Evolutionary conservation across 192 early-diverging fungal species (phyloP), one percentile per base, ranked within the genome.

Genomic region (Phycomyces blakesleeanus): DNA sequence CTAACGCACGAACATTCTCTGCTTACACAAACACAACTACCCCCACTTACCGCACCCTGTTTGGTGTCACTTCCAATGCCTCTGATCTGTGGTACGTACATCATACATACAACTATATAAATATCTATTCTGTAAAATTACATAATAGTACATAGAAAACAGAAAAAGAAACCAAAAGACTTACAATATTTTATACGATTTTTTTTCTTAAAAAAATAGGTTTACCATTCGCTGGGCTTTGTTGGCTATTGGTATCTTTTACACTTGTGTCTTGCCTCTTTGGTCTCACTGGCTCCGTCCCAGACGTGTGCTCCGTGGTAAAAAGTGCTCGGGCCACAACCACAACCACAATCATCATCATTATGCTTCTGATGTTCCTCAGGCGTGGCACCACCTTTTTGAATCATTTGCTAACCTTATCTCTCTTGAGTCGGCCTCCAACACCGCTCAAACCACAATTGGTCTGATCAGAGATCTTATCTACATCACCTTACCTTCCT

Each of bases 281-380:
- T 27, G 49, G 10, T 24, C 38, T 14, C 49, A 34, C 7, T 61
- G 58, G 58, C 58, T 61, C 38, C 59, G 34, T 39, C 59, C 59
- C 27, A 25, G 59, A 8, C 26, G 47, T 34, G 34, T 61, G 18
- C 34, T 15, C 18, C 21, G 47, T 15, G 27, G 8, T 44, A 61
- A 51, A 7, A 61, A 49, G 38, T 61, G 59, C 25, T 16, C 51
- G 16, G 47, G 51, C 27, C 59, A 60, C 29, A n/a, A n/a, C n/a
- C n/a, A n/a, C n/a, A n/a, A n/a, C n/a, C n/a, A n/a, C n/a, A n/a
- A n/a, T n/a, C n/a, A 34, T 34, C 47, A 61, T 34, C 59, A 61
- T 26, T 61, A 61, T 22, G 59, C 59, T 20, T 34, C 27, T 61
- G 59, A 61, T 51, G 59, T 61, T 22, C 29, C 59, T 21, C 49